Conservation (phyloP, 2,329 filamentous ascomycete species). For the Neophaeococcomyces mojaviensis region DNA sequence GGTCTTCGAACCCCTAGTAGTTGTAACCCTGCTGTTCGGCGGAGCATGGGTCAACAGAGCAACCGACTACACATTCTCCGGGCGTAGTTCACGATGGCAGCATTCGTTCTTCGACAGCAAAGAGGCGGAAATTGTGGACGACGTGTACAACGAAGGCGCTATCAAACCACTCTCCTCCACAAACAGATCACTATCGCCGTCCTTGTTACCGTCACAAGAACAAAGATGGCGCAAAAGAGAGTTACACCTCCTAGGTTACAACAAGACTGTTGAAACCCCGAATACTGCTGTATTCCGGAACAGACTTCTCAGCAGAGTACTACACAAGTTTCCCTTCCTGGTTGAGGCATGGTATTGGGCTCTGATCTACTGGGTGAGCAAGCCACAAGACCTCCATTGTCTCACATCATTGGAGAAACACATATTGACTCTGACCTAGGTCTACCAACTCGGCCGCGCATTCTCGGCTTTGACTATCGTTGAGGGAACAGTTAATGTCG, state of each 20-base stretch:
- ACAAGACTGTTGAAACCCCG: slow-evolving; percentile 47
- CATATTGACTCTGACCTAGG: slow-evolving; percentile 45
- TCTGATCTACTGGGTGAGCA: slow-evolving; percentile 65
- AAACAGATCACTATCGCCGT: slow-evolving; percentile 32
- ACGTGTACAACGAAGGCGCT: slow-evolving; percentile 12
- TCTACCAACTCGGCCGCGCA: slow-evolving; percentile 67
- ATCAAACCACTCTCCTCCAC: slow-evolving; percentile 10
- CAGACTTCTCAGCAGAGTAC: slow-evolving; percentile 54
- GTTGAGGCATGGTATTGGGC: slow-evolving; percentile 73
- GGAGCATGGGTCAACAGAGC: slow-evolving; percentile 56
- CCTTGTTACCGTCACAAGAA: slow-evolving; percentile 35
- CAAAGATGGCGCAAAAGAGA: slow-evolving; percentile 45
- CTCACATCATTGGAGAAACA: background rate
- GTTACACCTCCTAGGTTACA: slow-evolving; percentile 40
- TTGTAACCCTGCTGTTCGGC: slow-evolving; percentile 52
- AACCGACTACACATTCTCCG: slow-evolving; percentile 29
- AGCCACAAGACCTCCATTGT: background rate
- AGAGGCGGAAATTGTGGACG: slow-evolving; percentile 3
- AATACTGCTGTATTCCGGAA: slow-evolving; percentile 56
- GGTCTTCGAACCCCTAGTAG: slow-evolving; percentile 55
- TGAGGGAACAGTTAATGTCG: slow-evolving; percentile 60
- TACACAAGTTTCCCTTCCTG: slow-evolving; percentile 62
- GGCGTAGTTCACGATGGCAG: slow-evolving; percentile 13
- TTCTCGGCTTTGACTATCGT: slow-evolving; percentile 63
- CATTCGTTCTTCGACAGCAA: slow-evolving; percentile 11